A percentile compares a stretch with the other conserved stretches of the same genome.
Evolutionary conservation across 129 eudicot species (phyloP).

Genomic region (Glebionis coronaria): DNA sequence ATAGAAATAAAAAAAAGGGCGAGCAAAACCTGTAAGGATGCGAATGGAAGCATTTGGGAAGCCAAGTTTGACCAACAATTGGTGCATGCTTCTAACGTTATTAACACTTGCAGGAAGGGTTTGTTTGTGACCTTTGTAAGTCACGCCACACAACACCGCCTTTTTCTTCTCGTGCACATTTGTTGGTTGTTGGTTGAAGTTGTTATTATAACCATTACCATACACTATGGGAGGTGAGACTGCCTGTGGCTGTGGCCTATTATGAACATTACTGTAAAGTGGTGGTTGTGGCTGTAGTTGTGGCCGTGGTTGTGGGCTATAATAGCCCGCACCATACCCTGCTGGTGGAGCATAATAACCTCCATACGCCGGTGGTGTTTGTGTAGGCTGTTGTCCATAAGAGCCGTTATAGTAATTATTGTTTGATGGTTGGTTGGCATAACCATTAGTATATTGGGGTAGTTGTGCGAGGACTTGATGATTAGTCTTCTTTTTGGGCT

Average conservation of each 20-base stretch:
- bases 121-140: conserved; percentile 55
- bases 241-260: conserved; percentile 18
- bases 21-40: conserved; percentile 58
- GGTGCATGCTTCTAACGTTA: conserved; percentile 44
- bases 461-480: conserved; percentile 11
- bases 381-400: conserved; percentile 14
- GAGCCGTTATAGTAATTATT: conserved; percentile 10
- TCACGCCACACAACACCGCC: conserved; percentile 69
- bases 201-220: conserved; percentile 21
- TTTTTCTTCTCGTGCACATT: conserved; percentile 47
- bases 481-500: conserved; percentile 6
- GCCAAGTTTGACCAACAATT: conserved; percentile 39
- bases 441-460: conserved; percentile 7
- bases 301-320: conserved; percentile 19
- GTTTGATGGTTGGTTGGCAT: conserved; percentile 19
- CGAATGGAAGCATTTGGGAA: conserved; percentile 54
- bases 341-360: conserved; percentile 16
- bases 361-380: conserved; percentile 14
- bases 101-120: conserved; percentile 56
- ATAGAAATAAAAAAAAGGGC: background rate
- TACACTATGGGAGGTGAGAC: conserved; percentile 1
- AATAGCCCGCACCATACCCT: conserved; percentile 21
- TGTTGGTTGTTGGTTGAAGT: conserved; percentile 27
- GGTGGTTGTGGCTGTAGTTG: conserved; percentile 9
- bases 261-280: conserved; percentile 12